A percentile compares a stretch with the other conserved stretches of the same genome.
phyloP scores from a whole-genome alignment of 2,329 filamentous ascomycete genomes.

The Drechslerella stenobrocha region DNA sequence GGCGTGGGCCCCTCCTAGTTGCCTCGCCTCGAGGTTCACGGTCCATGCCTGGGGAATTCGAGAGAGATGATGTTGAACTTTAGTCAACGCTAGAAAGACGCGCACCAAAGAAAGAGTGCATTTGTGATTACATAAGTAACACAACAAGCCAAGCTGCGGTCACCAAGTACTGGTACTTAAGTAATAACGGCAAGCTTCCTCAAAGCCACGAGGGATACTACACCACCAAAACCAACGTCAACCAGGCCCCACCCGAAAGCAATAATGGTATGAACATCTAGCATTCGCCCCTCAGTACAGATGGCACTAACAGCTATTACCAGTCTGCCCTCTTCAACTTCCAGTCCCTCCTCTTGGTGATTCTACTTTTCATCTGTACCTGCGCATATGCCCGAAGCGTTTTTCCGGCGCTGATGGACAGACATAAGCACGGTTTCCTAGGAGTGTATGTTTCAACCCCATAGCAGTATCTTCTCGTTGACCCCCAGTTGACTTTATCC shows the following conservation, averaged over 20 bases:
- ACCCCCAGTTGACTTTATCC: no score
- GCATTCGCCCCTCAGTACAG: not conserved
- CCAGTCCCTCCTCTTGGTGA: slow-evolving; percentile 89
- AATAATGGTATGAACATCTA: slow-evolving; percentile 10
- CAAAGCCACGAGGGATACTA: no score
- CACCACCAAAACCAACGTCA: no score
- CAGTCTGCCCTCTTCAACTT: slow-evolving; percentile 99
- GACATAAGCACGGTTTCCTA: slow-evolving; percentile 72
- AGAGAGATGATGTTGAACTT: no score
- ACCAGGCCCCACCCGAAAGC: no score
- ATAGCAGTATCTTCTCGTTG: not conserved
- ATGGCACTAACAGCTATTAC: slow-evolving; percentile 13
- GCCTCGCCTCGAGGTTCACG: slow-evolving; percentile 51
- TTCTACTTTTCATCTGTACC: slow-evolving; percentile 94
- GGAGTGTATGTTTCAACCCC: slow-evolving; percentile 61
- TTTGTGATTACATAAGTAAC: no score
- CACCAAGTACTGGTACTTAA: no score
- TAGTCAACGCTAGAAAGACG: no score
- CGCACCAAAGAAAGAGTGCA: no score
- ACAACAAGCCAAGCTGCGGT: no score
- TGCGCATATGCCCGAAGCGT: slow-evolving; percentile 90
- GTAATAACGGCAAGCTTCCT: no score
- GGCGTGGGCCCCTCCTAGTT: slow-evolving; percentile 50
- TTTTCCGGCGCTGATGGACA: slow-evolving; percentile 85
- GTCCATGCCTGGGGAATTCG: slow-evolving; percentile 9